Base-by-base conservation (phyloP, 2,329 filamentous ascomycete species). In the Venturia asperata region DNA sequence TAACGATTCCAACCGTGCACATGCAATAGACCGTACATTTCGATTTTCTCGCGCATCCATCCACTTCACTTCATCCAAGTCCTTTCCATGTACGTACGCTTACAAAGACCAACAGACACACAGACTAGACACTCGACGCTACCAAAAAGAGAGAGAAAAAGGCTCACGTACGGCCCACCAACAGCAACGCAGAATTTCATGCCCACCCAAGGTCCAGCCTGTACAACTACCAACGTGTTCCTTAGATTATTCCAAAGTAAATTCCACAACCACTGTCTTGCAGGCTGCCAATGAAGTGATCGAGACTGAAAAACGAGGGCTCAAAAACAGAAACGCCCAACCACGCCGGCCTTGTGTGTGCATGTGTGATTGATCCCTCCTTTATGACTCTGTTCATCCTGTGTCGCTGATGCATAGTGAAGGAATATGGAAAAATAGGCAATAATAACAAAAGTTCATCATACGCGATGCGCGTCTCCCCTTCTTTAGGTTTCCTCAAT, bases 171-270 rank as follows among this genome's bases (percentile, higher is more conserved):
- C 52, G 7, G 30, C 27, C 27, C 52, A 19, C 30, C 30, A 58
- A 37, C 3, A 11, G 30, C 52, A 34, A 58, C 27, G 52, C 52
- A 37, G 19, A 58, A 37, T 34, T n/a, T 5, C 52, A 58, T 34
- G 30, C 27, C 17, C 24, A 19, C 30, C 52, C 7, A 19, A 56
- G 52, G 52, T 19, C 52, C 30, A 58, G 52, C 52, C 52, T 58
- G 19, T 34, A 34, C 30, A 34, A 21, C 30, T n/a, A 9, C 30
- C 52, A 37, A 15, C 37, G 52, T 58, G 27, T 58, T 58, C 21
- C 52, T 11, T 27, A 58, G 30, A 58, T 34, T 58, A 55, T 58
- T 58, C 52, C 52, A 58, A 58, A 58, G n/a, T n/a, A 58, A 15
- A 3, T 58, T 37, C 52, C 52, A 7, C 52, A 10, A 37, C 15